phyloP scores from a whole-genome alignment of 345 rosid species.

The Corchorus capsularis region DNA sequence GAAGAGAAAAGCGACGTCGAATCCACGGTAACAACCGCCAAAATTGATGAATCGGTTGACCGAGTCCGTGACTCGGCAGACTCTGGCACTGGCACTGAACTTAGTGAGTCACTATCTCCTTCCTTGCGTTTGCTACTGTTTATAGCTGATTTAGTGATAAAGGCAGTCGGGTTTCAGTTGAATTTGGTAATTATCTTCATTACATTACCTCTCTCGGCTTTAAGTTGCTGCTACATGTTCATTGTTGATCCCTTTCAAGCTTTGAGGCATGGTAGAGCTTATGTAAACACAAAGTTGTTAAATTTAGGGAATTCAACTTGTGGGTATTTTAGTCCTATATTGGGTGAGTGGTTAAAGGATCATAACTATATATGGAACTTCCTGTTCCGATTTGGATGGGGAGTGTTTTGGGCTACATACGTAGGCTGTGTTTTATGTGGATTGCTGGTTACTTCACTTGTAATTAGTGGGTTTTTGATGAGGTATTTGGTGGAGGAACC shows the following conservation, averaged over 20 bases:
- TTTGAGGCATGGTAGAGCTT: constrained; percentile 39
- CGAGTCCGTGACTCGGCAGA: constrained; percentile 21
- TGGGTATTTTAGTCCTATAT: constrained; percentile 33
- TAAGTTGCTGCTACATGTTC: constrained; percentile 43
- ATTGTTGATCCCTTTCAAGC: constrained; percentile 60
- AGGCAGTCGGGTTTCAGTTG: constrained; percentile 70
- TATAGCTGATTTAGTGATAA: constrained; percentile 52
- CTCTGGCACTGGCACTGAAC: constrained; percentile 26
- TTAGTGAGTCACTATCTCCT: constrained; percentile 23
- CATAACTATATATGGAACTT: constrained; percentile 42
- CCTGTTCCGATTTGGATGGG: constrained; percentile 57
- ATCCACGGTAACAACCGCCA: constrained; percentile 32
- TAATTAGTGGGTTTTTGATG: constrained; percentile 57
- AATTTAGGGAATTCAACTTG: constrained; percentile 31
- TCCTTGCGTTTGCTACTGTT: constrained; percentile 40
- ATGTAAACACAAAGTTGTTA: constrained; percentile 28
- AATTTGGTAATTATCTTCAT: constrained; percentile 48
- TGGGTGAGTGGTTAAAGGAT: constrained; percentile 49
- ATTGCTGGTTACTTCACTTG: constrained; percentile 50
- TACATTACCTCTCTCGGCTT: constrained; percentile 45
- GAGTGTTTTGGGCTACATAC: constrained; percentile 65
- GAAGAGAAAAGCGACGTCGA: constrained; percentile 21
- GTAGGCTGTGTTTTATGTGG: constrained; percentile 62
- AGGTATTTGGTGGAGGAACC: constrained; percentile 67
- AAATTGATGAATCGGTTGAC: neutral